Base-by-base conservation (phyloP, 805 yeast species). In the Sugiyamaella marilandica region DNA sequence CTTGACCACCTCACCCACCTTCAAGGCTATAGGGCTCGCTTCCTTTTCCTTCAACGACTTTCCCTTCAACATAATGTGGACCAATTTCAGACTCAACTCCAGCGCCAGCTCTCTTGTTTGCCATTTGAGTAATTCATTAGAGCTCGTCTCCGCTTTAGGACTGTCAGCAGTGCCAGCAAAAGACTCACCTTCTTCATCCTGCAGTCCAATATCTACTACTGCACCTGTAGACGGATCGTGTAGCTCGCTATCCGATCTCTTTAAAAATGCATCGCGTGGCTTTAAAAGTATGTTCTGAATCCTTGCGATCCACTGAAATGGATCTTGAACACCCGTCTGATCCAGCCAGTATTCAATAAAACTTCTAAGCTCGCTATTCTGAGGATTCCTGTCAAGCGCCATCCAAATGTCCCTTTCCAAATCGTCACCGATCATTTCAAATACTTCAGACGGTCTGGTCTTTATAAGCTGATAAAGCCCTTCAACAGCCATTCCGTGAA, bases 311-410 rank as follows among this genome's bases (percentile, higher is more conserved):
- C 94, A 86, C 45, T 65, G 65, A 10, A 55, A 50, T 24, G 76
- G 68, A 11, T 73, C 76, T 13, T 71, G 56, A 31, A 70, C 73
- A 3, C 65, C 69, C 1, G 78, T 75, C 21, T 79, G 74, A 14
- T 78, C 80, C 44, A 86, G 65, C 92, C 94, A 87, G 14, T 79
- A 75, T 13, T 62, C 65, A 10, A 87, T 72, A 46, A 85, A 69
- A 2, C 69, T 65, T 29, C 71, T 64, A 16, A 85, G 63, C 7
- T 73, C 74, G 1, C 57, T 58, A 41, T 81, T 78, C 2, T 66
- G 55, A 2, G 82, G 80, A 11, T 68, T 65, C 10, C 63, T 70
- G 69, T 75, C 82, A 56, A 71, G 76, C 34, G 74, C 79, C 8
- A 81, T 70, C 94, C 94, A 87, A 5, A 84, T 68, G 26, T 79